Base-by-base conservation (phyloP, 2,329 filamentous ascomycete genomes). In the Fusarium sp. region DNA sequence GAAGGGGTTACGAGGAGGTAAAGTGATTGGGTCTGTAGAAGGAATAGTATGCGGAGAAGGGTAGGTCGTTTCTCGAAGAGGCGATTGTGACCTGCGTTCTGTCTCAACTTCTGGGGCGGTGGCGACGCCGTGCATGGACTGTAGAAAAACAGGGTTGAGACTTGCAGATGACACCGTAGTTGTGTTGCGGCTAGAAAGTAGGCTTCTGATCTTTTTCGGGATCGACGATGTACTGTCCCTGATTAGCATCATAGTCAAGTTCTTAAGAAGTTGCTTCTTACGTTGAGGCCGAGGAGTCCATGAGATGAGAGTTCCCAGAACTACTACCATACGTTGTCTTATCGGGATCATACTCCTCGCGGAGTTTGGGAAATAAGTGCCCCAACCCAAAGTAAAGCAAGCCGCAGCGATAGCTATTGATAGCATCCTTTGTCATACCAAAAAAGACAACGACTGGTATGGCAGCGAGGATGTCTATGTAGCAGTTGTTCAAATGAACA, bases 371-470 rank as follows among this genome's bases (percentile, higher is more conserved):
- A 62, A 84, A 86, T 18, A 83, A 16, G 28, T 64, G 77, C 31
- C 81, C 83, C 2, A 86, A 70, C 0, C 85, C 83, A 28, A 83
- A 4, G 9, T 62, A 65, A 8, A 85, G 71, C 8, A 83, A 69
- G 8, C 74, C 68, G 2, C 65, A 53, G 20, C 84, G 80, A 73
- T 88, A 88, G 53, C 78, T 78, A 58, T 85, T 84, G 62, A 83
- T 77, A 12, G 84, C 84, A 31, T 88, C 86, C 28, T 80, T 80
- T n/a, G 84, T 86, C 60, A 82, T 82, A 45, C 87, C 86, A 57
- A 88, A 89, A 75, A 86, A 87, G 31, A 82, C 41, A 41, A 88
- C 84, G 47, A 88, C 80, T 46, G 83, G 79, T 2, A 84, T 71
- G 6, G 80, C 77, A 4, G 84, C 82, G 4, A 85, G 50, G 54